Evolutionary conservation across 2,329 filamentous ascomycete genomes (phyloP).

Genomic region (Fusarium sp.): DNA sequence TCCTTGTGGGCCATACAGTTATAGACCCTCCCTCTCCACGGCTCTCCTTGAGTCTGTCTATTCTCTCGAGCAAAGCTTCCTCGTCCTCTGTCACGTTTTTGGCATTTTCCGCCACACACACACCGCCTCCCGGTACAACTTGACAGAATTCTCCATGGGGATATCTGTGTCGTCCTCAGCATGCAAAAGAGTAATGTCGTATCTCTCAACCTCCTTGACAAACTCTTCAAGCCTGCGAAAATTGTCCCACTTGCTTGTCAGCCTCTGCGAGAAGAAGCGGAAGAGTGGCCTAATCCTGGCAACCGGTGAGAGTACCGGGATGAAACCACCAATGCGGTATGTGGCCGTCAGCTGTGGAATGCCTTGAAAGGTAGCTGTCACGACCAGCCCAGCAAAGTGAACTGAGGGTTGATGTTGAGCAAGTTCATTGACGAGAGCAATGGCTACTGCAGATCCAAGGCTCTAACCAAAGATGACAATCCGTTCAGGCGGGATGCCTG

Average conservation of each 20-base stretch:
- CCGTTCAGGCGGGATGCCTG: conserved; percentile 62
- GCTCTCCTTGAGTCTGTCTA: conserved; percentile 39
- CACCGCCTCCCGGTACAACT: conserved; percentile 60
- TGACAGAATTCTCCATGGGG: conserved; percentile 57
- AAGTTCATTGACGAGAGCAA: conserved; percentile 50
- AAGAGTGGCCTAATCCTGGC: conserved; percentile 57
- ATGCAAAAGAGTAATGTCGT: conserved; percentile 58
- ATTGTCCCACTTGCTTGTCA: conserved; percentile 58
- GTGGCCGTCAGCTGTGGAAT: conserved; percentile 61
- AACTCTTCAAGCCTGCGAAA: conserved; percentile 54
- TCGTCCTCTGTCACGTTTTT: conserved; percentile 45
- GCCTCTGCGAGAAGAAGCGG: conserved; percentile 54
- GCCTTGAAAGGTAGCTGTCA: conserved; percentile 63
- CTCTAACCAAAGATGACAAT: conserved; percentile 72
- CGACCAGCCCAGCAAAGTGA: conserved; percentile 59
- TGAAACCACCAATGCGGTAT: conserved; percentile 58
- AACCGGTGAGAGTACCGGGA: conserved; percentile 57
- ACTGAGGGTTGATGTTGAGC: conserved; percentile 7
- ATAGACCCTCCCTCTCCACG: conserved; percentile 58
- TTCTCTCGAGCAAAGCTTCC: not conserved
- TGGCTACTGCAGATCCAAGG: conserved; percentile 60
- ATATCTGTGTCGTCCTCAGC: conserved; percentile 60
- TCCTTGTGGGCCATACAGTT: conserved; percentile 56
- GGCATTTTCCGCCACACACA: conserved; percentile 52
- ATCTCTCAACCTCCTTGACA: conserved; percentile 44